Percentiles rank a stretch among this genome's conserved stretches.
These are phyloP conservation scores for Diplodia seriata DNA, from an alignment of 2,329 filamentous ascomycete species.

Conservation along the genomic window DNA sequence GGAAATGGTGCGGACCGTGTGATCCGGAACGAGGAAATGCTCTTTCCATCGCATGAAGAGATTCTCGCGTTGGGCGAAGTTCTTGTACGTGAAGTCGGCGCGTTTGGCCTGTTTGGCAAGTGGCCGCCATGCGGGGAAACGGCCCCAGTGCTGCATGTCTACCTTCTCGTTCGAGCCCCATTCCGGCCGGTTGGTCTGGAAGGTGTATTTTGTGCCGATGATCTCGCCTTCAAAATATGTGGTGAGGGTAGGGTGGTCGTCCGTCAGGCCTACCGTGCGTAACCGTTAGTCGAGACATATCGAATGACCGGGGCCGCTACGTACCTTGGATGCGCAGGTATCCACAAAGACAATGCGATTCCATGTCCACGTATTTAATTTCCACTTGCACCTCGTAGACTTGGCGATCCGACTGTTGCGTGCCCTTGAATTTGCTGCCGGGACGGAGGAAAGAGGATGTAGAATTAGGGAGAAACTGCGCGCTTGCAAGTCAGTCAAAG, in stretches of 20 bases:
- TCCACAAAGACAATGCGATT: slow-evolving; percentile 91
- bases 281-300: slow-evolving; percentile 33
- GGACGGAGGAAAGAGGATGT: slow-evolving; percentile 86
- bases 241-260: slow-evolving; percentile 95
- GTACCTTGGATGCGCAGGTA: slow-evolving; percentile 94
- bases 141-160: slow-evolving; percentile 90
- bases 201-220: slow-evolving; percentile 93
- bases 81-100: slow-evolving; percentile 66
- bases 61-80: slow-evolving; percentile 80
- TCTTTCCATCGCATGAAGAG: slow-evolving; percentile 99
- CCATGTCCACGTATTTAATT: slow-evolving; percentile 94
- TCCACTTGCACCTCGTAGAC: slow-evolving; percentile 96
- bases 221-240: slow-evolving; percentile 99
- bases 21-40: slow-evolving; percentile 94
- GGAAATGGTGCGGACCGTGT: slow-evolving; percentile 86
- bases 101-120: slow-evolving; percentile 69
- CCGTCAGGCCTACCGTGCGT: slow-evolving; percentile 74
- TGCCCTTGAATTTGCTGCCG: slow-evolving; percentile 87
- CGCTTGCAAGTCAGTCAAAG: slow-evolving; percentile 36
- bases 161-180: slow-evolving; percentile 95
- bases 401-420: slow-evolving; percentile 90
- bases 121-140: slow-evolving; percentile 85
- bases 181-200: slow-evolving; percentile 83
- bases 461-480: slow-evolving; percentile 75
- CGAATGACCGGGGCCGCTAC: slow-evolving; percentile 35